Evolutionary conservation across 2,329 filamentous ascomycete species (phyloP).

Genomic region (Fusarium solani-melongenae): DNA sequence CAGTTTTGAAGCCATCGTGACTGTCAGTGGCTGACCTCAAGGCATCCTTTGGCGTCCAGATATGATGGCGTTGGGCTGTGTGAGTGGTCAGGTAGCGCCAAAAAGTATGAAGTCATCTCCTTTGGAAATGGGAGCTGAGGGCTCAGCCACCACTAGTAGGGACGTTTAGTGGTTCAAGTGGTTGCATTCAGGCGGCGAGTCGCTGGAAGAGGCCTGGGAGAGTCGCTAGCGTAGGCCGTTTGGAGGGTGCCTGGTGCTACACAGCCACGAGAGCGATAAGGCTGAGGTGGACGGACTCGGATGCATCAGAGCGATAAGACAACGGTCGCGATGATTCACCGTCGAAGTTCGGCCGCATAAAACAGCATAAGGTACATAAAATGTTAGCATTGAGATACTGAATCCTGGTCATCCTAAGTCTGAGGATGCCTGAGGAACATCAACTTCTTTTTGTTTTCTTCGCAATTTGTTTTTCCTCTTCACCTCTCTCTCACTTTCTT

Average conservation of each 20-base stretch:
- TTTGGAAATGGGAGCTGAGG: constrained; percentile 15
- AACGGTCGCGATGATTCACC: no score
- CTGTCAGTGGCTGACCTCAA: not conserved
- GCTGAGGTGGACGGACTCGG: not conserved
- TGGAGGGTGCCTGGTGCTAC: constrained; percentile 6
- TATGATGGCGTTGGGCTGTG: constrained; percentile 11
- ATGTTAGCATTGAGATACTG: not conserved
- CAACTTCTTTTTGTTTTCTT: not conserved
- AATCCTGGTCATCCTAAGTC: not conserved
- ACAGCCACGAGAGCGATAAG: not conserved
- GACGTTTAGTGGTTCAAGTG: constrained; percentile 1
- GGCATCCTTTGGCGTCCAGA: not conserved
- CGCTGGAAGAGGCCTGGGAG: not conserved
- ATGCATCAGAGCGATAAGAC: not conserved
- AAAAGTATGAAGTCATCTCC: not conserved
- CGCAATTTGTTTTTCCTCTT: not conserved
- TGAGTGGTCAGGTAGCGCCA: not conserved
- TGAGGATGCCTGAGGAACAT: not conserved
- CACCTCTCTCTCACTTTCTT: not conserved
- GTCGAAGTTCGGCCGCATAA: not conserved
- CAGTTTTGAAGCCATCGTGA: constrained; percentile 24
- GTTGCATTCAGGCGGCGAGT: not conserved
- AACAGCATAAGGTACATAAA: not conserved
- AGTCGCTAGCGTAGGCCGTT: constrained; percentile 8
- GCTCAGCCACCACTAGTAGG: constrained; percentile 18